Percentiles rank a stretch among this genome's conserved stretches.
Evolutionary conservation across 2,329 filamentous ascomycete genomes (phyloP).

Genomic region (Cadophora gregata): DNA sequence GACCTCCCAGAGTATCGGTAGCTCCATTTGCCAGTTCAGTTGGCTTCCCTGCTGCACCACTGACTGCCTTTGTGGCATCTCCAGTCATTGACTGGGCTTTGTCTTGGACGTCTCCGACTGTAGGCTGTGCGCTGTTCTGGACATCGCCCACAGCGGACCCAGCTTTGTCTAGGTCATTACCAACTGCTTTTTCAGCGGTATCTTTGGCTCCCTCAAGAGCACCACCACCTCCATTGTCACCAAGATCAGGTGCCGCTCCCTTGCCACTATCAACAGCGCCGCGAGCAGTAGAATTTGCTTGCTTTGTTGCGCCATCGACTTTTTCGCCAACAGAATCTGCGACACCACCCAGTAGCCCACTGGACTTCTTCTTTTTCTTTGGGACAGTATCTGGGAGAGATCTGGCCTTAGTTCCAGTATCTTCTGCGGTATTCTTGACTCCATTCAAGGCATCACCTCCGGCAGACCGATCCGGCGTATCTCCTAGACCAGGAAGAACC

Average conservation of each 20-base stretch:
- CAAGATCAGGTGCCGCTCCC: constrained; percentile 3
- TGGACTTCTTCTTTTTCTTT: constrained; percentile 19
- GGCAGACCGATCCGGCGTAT: background rate
- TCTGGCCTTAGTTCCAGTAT: constrained; percentile 3
- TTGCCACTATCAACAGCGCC: constrained; percentile 12
- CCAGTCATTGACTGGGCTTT: constrained; percentile 15
- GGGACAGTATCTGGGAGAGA: constrained; percentile 6
- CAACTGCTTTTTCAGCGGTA: constrained; percentile 22
- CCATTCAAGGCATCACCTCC: constrained; percentile 2
- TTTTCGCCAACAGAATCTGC: constrained; percentile 18
- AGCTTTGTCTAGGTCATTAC: constrained; percentile 13
- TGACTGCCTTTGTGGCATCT: constrained; percentile 3
- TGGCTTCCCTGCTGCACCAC: constrained; percentile 1
- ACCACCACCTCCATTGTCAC: constrained; percentile 15
- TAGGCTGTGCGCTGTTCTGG: constrained; percentile 22
- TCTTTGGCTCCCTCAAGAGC: constrained; percentile 20
- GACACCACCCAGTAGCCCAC: constrained; percentile 16
- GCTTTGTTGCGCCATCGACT: constrained; percentile 14
- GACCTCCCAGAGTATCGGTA: constrained; percentile 17
- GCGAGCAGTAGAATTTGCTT: constrained; percentile 18
- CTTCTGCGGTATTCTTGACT: constrained; percentile 7
- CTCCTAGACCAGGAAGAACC: constrained; percentile 12
- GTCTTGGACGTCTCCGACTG: constrained; percentile 3
- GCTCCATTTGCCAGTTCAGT: constrained; percentile 16
- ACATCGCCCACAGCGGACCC: constrained; percentile 18